A percentile compares a stretch with the other conserved stretches of the same genome.
Conservation (phyloP, 768 basidiomycete species). For the Lanmaoa pseudosensibilis region DNA sequence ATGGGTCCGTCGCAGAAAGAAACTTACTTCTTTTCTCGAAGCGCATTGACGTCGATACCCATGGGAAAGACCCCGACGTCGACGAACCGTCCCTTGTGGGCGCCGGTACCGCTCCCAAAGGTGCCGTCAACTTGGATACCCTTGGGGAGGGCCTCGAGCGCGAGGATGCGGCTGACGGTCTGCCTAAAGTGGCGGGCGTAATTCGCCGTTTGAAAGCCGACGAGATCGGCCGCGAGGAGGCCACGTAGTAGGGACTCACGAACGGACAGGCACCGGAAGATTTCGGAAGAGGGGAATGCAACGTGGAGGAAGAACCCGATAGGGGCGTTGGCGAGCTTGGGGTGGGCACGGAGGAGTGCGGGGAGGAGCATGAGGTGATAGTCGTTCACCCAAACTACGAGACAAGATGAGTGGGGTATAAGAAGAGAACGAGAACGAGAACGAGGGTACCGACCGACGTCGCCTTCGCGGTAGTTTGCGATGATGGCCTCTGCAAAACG, state of each 20-base stretch:
- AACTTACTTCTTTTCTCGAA: slow-evolving; percentile 65
- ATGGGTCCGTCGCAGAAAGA: slow-evolving; percentile 4
- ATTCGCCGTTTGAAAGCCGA: slow-evolving; percentile 89
- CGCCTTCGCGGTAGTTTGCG: slow-evolving; percentile 79
- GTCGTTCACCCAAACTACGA: slow-evolving; percentile 80
- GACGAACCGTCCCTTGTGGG: slow-evolving; percentile 56
- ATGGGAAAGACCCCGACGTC: slow-evolving; percentile 89
- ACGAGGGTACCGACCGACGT: slow-evolving; percentile 53
- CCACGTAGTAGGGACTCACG: slow-evolving; percentile 78
- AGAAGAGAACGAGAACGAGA: background rate
- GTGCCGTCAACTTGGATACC: slow-evolving; percentile 63
- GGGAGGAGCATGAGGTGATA: slow-evolving; percentile 97
- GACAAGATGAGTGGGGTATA: slow-evolving; percentile 2
- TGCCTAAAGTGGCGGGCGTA: slow-evolving; percentile 84
- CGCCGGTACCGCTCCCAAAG: slow-evolving; percentile 1
- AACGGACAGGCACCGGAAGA: slow-evolving; percentile 87
- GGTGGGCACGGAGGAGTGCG: slow-evolving; percentile 68
- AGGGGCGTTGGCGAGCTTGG: slow-evolving; percentile 44
- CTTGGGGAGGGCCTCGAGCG: slow-evolving; percentile 79
- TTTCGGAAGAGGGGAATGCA: slow-evolving; percentile 93
- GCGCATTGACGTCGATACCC: slow-evolving; percentile 76
- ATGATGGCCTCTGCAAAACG: slow-evolving; percentile 87
- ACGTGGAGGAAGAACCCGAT: slow-evolving; percentile 95
- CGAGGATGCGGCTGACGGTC: slow-evolving; percentile 77
- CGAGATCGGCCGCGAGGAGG: slow-evolving; percentile 89